Conservation (phyloP, 1,284 basidiomycete genomes). For the Leccinum fallax region DNA sequence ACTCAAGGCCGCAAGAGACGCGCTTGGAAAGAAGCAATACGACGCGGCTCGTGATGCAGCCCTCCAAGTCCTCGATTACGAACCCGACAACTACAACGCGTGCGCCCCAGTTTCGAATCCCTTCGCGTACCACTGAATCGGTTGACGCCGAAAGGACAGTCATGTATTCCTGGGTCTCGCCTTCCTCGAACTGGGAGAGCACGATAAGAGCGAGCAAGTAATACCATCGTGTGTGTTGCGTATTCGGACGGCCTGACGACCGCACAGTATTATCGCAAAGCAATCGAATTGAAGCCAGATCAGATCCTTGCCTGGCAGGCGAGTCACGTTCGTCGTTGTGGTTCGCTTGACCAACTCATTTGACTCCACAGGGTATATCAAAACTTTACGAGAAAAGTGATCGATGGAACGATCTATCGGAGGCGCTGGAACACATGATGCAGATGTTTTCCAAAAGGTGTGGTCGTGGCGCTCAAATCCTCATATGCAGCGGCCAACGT, state of each 20-base stretch:
- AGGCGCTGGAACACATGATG: conserved; percentile 54
- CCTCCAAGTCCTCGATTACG: conserved; percentile 66
- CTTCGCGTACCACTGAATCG: not conserved
- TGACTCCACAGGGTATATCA: conserved; percentile 58
- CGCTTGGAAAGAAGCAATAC: conserved; percentile 77
- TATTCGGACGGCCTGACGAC: conserved; percentile 20
- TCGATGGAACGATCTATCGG: conserved; percentile 63
- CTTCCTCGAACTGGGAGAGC: conserved; percentile 68
- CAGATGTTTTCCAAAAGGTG: conserved; percentile 61
- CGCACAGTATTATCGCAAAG: conserved; percentile 71
- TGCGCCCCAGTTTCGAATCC: conserved; percentile 42
- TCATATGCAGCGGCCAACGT: not conserved
- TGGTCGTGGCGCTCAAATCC: conserved; percentile 19
- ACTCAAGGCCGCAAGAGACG: conserved; percentile 81
- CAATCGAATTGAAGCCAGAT: conserved; percentile 63
- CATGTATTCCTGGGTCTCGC: conserved; percentile 84
- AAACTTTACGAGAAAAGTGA: conserved; percentile 70
- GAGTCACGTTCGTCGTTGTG: conserved; percentile 18
- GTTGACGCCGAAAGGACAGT: conserved; percentile 42
- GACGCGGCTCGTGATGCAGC: conserved; percentile 68
- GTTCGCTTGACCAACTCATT: conserved; percentile 4
- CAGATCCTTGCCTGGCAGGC: conserved; percentile 82
- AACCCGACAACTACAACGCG: conserved; percentile 81
- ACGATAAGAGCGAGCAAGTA: conserved; percentile 83
- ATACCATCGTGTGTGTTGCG: conserved; percentile 26